Evolutionary conservation across 2,329 filamentous ascomycete species (phyloP).

Genomic region (Alternaria postmessia): DNA sequence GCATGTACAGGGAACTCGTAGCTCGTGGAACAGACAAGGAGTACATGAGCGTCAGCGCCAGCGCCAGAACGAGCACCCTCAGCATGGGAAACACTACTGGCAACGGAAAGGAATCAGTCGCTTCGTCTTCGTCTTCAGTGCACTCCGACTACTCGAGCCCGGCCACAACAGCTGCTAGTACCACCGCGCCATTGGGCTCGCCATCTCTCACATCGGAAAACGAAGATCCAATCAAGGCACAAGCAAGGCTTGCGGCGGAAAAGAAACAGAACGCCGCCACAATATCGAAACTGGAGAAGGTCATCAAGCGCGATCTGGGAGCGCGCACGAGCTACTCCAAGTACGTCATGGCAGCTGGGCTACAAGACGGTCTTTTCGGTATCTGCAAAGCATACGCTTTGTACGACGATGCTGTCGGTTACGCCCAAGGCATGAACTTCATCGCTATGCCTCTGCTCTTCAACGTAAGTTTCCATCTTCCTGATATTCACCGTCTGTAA

Average conservation of each 20-base stretch:
- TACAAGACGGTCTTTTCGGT: slow-evolving; percentile 93
- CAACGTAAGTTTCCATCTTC: slow-evolving; percentile 69
- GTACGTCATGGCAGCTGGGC: slow-evolving; percentile 86
- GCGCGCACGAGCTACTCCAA: slow-evolving; percentile 96
- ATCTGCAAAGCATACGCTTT: slow-evolving; percentile 97
- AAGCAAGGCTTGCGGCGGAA: slow-evolving; percentile 70
- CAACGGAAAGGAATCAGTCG: slow-evolving; percentile 71
- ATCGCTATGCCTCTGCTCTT: slow-evolving; percentile 95
- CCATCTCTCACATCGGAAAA: slow-evolving; percentile 64
- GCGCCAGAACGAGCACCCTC: slow-evolving; percentile 25
- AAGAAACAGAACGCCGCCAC: slow-evolving; percentile 77
- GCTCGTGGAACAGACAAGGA: slow-evolving; percentile 83
- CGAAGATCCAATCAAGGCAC: slow-evolving; percentile 71
- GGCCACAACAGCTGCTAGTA: slow-evolving; percentile 60
- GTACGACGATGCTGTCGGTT: slow-evolving; percentile 92
- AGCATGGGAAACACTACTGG: slow-evolving; percentile 58
- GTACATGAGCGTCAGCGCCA: slow-evolving; percentile 34
- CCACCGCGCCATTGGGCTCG: slow-evolving; percentile 50
- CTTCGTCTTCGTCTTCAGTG: slow-evolving; percentile 84
- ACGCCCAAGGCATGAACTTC: slow-evolving; percentile 99
- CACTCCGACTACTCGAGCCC: slow-evolving; percentile 78
- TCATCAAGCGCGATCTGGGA: slow-evolving; percentile 88
- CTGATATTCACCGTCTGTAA: slow-evolving; percentile 71
- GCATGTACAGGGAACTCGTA: slow-evolving; percentile 83
- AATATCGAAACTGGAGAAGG: slow-evolving; percentile 86